Percentiles rank a stretch among this genome's conserved stretches.
These are phyloP conservation scores for Backusella luteola DNA, from an alignment of 192 early-diverging fungal species.

Conservation along the genomic window DNA sequence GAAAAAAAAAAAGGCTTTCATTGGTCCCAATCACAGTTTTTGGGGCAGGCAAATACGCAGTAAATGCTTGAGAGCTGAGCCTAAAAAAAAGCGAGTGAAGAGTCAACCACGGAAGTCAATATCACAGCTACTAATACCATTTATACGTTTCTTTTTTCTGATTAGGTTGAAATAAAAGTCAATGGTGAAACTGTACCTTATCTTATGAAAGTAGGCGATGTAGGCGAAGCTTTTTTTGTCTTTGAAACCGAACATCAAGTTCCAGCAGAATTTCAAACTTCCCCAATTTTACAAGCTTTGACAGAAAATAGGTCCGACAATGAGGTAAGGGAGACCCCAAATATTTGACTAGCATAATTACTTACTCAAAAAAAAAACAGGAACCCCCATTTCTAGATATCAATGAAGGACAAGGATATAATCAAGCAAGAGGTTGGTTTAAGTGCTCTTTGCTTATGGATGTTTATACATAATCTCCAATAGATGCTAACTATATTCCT, in stretches of 20 bases:
- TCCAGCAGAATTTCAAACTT: conserved; percentile 91
- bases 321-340: conserved; percentile 24
- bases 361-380: conserved; percentile 10
- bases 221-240: conserved; percentile 98
- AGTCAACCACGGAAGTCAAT: not conserved
- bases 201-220: conserved; percentile 97
- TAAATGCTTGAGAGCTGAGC: not conserved
- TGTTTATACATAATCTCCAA: not conserved
- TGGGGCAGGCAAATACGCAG: not conserved
- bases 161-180: conserved; percentile 78
- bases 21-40: conserved; percentile 5
- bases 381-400: conserved; percentile 38
- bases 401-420: conserved; percentile 24
- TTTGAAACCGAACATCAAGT: conserved; percentile 89
- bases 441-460: not conserved
- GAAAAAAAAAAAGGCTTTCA: not conserved
- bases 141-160: not conserved
- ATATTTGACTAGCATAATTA: not conserved
- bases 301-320: conserved; percentile 23
- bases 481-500: not conserved
- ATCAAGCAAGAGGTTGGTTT: not conserved
- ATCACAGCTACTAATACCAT: not conserved
- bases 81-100: not conserved
- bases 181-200: conserved; percentile 76
- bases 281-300: conserved; percentile 73